Percentiles rank a stretch among this genome's conserved stretches.
Conservation (phyloP, 768 basidiomycete genomes). For the Trichaptum fuscoviolaceum region DNA sequence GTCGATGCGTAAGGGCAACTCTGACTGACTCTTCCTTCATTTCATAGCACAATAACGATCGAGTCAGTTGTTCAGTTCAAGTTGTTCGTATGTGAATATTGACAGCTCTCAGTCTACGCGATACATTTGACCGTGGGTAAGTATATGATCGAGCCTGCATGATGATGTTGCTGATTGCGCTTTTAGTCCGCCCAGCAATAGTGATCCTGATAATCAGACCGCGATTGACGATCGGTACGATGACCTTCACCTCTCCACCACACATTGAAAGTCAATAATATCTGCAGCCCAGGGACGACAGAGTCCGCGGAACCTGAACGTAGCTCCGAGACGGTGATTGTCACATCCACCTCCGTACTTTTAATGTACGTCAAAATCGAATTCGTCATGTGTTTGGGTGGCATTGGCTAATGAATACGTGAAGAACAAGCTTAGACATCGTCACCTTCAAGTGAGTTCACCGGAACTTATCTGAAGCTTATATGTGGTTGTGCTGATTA, state of each 20-base stretch:
- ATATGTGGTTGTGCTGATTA: not conserved
- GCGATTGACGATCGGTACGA: not conserved
- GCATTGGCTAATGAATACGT: not conserved
- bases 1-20: not conserved
- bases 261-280: not conserved
- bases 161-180: not conserved
- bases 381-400: not conserved
- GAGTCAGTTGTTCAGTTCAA: not conserved
- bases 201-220: not conserved
- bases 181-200: not conserved
- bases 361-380: not conserved
- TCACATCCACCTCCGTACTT: not conserved
- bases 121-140: not conserved
- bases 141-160: not conserved
- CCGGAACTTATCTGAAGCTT: not conserved
- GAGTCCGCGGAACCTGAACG: not conserved
- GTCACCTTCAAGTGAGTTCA: not conserved
- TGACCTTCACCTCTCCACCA: not conserved
- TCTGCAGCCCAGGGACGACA: not conserved
- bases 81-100: not conserved
- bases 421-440: not conserved
- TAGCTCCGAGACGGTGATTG: constrained; percentile 1
- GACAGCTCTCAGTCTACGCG: not conserved
- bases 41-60: not conserved
- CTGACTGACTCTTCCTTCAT: not conserved